Percentiles rank a stretch among this genome's conserved stretches.
Evolutionary conservation across 1,139 yeast species (phyloP).

Genomic region (Spathaspora jeffriesii): DNA sequence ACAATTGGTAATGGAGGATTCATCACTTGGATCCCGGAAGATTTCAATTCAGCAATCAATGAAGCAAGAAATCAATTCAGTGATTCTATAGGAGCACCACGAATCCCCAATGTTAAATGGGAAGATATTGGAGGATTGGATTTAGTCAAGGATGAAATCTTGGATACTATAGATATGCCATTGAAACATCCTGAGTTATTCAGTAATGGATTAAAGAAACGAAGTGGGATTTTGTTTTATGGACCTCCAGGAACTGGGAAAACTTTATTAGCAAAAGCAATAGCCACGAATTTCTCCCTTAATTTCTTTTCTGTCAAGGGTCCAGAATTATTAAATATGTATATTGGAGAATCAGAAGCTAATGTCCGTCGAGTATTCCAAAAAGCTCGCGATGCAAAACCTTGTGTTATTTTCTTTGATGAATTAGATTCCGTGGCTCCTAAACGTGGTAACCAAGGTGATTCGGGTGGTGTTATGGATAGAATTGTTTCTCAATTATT

Average conservation of each 20-base stretch:
- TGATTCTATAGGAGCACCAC: conserved; percentile 96
- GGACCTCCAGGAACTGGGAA: conserved; percentile 99
- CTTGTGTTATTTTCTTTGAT: conserved; percentile 96
- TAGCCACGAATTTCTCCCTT: conserved; percentile 90
- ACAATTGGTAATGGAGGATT: conserved; percentile 52
- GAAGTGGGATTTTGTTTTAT: conserved; percentile 92
- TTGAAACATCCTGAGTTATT: conserved; percentile 90
- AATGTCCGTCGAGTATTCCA: conserved; percentile 94
- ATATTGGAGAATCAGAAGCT: conserved; percentile 98
- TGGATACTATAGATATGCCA: conserved; percentile 97
- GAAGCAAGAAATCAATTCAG: conserved; percentile 87
- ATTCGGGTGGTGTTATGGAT: conserved; percentile 99
- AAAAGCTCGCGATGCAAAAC: conserved; percentile 92
- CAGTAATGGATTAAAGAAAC: conserved; percentile 83
- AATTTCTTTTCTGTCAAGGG: conserved; percentile 97
- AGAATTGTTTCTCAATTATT: conserved; percentile 92
- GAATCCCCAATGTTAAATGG: conserved; percentile 95
- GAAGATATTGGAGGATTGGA: conserved; percentile 94
- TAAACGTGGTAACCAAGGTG: conserved; percentile 97
- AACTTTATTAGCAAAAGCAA: conserved; percentile 92
- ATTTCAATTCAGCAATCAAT: conserved; percentile 72
- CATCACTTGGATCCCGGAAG: conserved; percentile 58
- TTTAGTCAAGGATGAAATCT: conserved; percentile 83
- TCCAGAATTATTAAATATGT: conserved; percentile 94
- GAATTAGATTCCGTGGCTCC: conserved; percentile 98